Conservation (phyloP, 345 rosid genomes). For the Salix purpurea region DNA sequence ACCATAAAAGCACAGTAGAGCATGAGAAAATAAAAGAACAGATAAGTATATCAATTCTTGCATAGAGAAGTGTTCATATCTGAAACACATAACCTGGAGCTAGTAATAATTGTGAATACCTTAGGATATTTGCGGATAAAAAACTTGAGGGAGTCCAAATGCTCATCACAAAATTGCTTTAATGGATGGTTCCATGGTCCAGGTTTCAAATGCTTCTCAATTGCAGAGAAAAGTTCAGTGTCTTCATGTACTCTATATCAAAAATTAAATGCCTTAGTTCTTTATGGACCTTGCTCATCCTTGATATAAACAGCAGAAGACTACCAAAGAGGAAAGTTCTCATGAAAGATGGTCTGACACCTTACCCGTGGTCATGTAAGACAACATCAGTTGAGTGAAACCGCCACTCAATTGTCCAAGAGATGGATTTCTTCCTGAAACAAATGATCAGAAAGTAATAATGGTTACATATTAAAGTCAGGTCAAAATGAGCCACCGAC, state of each 20-base stretch:
- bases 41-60: not conserved
- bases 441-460: conserved; percentile 4
- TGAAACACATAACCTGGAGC: not conserved
- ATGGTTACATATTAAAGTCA: not conserved
- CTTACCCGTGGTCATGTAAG: conserved; percentile 66
- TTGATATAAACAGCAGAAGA: not conserved
- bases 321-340: not conserved
- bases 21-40: no score
- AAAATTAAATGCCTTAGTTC: conserved; percentile 4
- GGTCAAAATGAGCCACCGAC: not conserved
- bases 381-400: conserved; percentile 68
- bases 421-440: conserved; percentile 56
- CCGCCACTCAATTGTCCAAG: conserved; percentile 92
- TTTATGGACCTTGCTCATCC: not conserved
- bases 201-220: conserved; percentile 68
- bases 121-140: conserved; percentile 56
- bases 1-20: no score
- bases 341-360: not conserved
- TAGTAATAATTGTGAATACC: conserved; percentile 29
- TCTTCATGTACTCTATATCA: conserved; percentile 65
- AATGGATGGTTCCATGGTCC: conserved; percentile 72
- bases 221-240: conserved; percentile 43
- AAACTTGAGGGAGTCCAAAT: conserved; percentile 54
- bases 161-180: conserved; percentile 55
- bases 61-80: not conserved